Evolutionary conservation across 2,329 filamentous ascomycete species (phyloP).

Genomic region (Talaromyces islandicus): DNA sequence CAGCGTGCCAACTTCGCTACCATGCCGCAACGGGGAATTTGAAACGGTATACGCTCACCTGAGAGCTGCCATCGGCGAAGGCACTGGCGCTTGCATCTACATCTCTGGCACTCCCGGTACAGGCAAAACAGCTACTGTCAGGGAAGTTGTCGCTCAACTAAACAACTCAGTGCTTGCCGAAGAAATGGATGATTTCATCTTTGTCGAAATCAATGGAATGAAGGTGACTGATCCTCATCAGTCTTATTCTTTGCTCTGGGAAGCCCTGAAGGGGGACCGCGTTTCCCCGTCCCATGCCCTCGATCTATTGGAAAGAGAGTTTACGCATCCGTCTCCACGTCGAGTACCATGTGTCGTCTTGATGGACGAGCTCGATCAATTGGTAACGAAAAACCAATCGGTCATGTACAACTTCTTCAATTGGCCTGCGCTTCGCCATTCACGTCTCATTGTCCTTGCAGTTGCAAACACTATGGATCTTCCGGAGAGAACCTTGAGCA

Average conservation of each 20-base stretch:
- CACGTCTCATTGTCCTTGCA: slow-evolving; percentile 87
- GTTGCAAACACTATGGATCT: slow-evolving; percentile 99
- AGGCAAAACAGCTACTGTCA: slow-evolving; percentile 93
- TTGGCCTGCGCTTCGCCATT: slow-evolving; percentile 89
- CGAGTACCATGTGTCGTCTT: slow-evolving; percentile 92
- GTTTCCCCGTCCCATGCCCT: slow-evolving; percentile 89
- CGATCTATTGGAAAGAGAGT: slow-evolving; percentile 85
- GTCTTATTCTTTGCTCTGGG: slow-evolving; percentile 91
- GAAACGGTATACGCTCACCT: slow-evolving; percentile 87
- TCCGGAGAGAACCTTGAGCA: slow-evolving; percentile 89
- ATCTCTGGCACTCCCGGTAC: slow-evolving; percentile 98
- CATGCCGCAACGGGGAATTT: slow-evolving; percentile 90
- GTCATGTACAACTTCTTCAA: slow-evolving; percentile 99
- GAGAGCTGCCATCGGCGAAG: slow-evolving; percentile 88
- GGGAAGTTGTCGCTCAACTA: slow-evolving; percentile 84
- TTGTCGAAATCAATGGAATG: slow-evolving; percentile 99
- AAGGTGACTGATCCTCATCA: slow-evolving; percentile 98
- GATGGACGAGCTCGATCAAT: slow-evolving; percentile 97
- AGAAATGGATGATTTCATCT: slow-evolving; percentile 96
- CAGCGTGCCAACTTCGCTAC: slow-evolving; percentile 79
- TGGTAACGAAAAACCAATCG: slow-evolving; percentile 97
- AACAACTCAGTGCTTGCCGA: slow-evolving; percentile 83
- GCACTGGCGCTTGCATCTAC: slow-evolving; percentile 93
- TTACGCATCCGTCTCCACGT: slow-evolving; percentile 82
- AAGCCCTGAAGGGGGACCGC: slow-evolving; percentile 86